A percentile compares a stretch with the other conserved stretches of the same genome.
These are phyloP conservation scores for Cornus florida DNA, from an alignment of 148 eudicot genomes.

Conservation along the genomic window DNA sequence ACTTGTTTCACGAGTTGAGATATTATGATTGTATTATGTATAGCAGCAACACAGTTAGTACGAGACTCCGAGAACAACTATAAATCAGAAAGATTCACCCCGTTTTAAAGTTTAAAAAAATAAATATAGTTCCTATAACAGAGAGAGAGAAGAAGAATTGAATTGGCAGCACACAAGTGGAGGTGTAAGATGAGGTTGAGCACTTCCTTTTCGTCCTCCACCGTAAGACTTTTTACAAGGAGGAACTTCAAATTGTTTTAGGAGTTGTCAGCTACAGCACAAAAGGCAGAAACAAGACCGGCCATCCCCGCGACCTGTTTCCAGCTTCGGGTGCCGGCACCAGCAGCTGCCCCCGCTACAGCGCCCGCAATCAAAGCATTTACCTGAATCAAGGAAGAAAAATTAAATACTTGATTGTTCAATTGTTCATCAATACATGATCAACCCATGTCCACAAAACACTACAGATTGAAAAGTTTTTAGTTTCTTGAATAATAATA, in stretches of 20 bases:
- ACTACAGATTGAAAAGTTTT: background rate
- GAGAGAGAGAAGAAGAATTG: background rate
- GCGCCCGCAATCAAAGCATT: constrained; percentile 76
- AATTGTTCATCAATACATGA: background rate
- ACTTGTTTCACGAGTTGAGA: no score
- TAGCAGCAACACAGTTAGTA: no score
- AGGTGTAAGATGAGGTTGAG: background rate
- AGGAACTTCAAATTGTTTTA: constrained; percentile 33
- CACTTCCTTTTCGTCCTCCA: background rate
- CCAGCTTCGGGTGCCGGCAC: constrained; percentile 63
- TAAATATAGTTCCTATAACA: background rate
- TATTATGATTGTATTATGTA: no score
- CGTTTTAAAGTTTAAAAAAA: no score
- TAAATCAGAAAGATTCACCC: no score
- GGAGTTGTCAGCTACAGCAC: constrained; percentile 62
- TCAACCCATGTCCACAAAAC: background rate
- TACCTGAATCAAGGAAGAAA: constrained; percentile 30
- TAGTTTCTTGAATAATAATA: background rate
- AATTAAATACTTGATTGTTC: background rate
- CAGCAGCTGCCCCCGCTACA: constrained; percentile 76
- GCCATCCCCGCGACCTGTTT: constrained; percentile 73
- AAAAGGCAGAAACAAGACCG: constrained; percentile 56
- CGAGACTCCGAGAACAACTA: no score
- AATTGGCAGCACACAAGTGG: background rate
- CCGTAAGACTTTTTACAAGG: background rate